These are phyloP conservation scores for Periconia digitata DNA, from an alignment of 2,329 filamentous ascomycete species.

Conservation along the genomic window DNA sequence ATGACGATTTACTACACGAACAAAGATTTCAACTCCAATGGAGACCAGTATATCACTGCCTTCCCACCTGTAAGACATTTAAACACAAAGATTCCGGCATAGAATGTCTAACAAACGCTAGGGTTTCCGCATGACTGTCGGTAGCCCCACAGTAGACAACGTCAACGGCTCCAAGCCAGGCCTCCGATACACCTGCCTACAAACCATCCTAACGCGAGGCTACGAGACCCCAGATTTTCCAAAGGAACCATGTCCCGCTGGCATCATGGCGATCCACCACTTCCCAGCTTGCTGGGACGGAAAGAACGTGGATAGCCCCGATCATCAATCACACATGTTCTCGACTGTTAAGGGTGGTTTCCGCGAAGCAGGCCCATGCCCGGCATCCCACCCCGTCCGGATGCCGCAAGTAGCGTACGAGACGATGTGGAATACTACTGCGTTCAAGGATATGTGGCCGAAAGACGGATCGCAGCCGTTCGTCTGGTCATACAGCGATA, in stretches of 20 bases:
- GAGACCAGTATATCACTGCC: conserved; percentile 24
- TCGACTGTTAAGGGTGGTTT: conserved; percentile 21
- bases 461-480: conserved; percentile 28
- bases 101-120: conserved; percentile 1
- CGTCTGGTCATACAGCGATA: conserved; percentile 27
- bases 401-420: conserved; percentile 36
- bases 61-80: conserved; percentile 24
- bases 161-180: conserved; percentile 13
- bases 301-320: conserved; percentile 51
- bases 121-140: conserved; percentile 38
- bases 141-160: conserved; percentile 30
- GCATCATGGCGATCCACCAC: conserved; percentile 40
- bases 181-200: conserved; percentile 23
- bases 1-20: conserved; percentile 39
- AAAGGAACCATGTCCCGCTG: conserved; percentile 20
- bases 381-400: conserved; percentile 29
- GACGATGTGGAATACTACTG: conserved; percentile 33
- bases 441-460: conserved; percentile 30
- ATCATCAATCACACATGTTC: conserved; percentile 57
- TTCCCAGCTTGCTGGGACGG: conserved; percentile 64
- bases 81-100: not conserved
- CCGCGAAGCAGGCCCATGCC: conserved; percentile 24
- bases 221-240: conserved; percentile 21
- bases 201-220: conserved; percentile 27
- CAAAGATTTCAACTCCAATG: conserved; percentile 38